A percentile compares a stretch with the other conserved stretches of the same genome.
Conservation (phyloP, 2,329 filamentous ascomycete genomes). For the Coniella lustricola region DNA sequence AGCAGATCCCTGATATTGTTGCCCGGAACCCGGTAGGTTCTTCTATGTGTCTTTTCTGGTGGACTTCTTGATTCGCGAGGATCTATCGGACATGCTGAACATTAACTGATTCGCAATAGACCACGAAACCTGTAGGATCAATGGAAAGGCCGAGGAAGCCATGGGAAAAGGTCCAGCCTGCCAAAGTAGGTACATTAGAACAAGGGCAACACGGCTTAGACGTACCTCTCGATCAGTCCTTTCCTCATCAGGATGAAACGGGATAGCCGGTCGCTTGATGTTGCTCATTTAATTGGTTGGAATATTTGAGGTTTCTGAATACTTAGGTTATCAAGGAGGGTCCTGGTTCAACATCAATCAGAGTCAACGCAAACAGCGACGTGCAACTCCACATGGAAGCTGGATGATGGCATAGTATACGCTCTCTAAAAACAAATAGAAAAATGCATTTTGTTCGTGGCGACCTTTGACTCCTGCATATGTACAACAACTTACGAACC, state of each 20-base stretch:
- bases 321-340: too few species aligned
- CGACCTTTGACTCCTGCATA: conserved; percentile 18
- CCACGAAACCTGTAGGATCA: conserved; percentile 41
- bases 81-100: neutral
- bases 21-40: conserved; percentile 59
- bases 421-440: neutral
- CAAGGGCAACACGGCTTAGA: neutral
- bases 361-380: too few species aligned
- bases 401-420: neutral
- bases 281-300: neutral
- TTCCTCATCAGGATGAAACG: conserved; percentile 26
- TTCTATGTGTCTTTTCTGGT: neutral
- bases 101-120: conserved; percentile 24
- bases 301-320: neutral
- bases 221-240: conserved; percentile 9
- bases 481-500: conserved; percentile 20
- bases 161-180: conserved; percentile 61
- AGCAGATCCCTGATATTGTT: conserved; percentile 76
- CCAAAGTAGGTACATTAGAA: neutral
- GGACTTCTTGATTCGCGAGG: neutral
- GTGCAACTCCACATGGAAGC: too few species aligned
- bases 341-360: too few species aligned
- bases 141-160: conserved; percentile 52
- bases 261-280: neutral
- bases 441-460: conserved; percentile 16